These are phyloP conservation scores for Globisporangium megalacanthum DNA, from an alignment of 352 stramenopile species.

Conservation along the genomic window DNA sequence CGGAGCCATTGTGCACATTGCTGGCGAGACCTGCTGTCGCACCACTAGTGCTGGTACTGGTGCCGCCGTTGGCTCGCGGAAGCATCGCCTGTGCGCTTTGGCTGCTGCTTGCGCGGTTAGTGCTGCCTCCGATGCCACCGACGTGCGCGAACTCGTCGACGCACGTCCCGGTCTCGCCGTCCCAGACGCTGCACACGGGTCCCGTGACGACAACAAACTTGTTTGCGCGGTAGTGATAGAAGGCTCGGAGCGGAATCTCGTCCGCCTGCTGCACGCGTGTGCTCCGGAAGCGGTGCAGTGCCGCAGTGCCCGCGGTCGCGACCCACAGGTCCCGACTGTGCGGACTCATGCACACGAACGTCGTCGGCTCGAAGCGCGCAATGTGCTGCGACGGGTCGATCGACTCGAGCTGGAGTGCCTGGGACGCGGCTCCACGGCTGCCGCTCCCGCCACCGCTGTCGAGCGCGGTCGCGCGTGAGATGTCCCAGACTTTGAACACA, in stretches of 20 bases:
- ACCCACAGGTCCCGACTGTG: conserved; percentile 58
- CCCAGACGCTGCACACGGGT: conserved; percentile 64
- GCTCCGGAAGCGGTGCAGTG: conserved; percentile 51
- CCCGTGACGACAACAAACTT: conserved; percentile 60
- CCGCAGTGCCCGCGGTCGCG: conserved; percentile 36
- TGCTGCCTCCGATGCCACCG: conserved; percentile 14
- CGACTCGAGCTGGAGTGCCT: conserved; percentile 62
- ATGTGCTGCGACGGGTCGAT: conserved; percentile 53
- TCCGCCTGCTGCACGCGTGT: conserved; percentile 60
- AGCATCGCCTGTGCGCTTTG: not conserved
- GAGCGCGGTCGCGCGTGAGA: conserved; percentile 28
- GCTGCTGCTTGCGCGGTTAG: not conserved
- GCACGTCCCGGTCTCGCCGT: conserved; percentile 48
- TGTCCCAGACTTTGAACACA: conserved; percentile 85
- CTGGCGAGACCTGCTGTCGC: not conserved
- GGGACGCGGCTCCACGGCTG: conserved; percentile 20
- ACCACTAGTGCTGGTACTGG: not conserved
- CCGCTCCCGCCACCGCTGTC: conserved; percentile 7
- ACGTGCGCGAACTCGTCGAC: conserved; percentile 55
- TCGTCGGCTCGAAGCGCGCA: conserved; percentile 41
- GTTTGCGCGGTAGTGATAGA: conserved; percentile 68
- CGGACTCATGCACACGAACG: conserved; percentile 53
- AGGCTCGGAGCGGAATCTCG: conserved; percentile 60
- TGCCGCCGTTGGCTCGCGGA: not conserved
- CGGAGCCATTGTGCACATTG: conserved; percentile 16